A percentile compares a stretch with the other conserved stretches of the same genome.
phyloP scores from a whole-genome alignment of 2,329 filamentous ascomycete genomes.

The Apiospora phragmitis region DNA sequence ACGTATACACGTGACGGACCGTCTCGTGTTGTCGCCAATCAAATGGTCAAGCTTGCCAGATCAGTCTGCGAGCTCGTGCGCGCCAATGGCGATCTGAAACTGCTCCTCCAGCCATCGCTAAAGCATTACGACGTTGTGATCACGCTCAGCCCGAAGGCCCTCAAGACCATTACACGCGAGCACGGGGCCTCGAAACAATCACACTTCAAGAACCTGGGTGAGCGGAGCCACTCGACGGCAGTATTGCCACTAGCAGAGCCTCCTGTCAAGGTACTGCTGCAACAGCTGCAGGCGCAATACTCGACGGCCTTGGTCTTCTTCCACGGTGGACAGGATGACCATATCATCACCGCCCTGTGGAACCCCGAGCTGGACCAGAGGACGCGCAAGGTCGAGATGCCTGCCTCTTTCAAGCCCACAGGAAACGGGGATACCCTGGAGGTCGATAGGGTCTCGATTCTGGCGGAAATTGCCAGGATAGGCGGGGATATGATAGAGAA shows the following conservation, averaged over 20 bases:
- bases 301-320: constrained; percentile 77
- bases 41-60: constrained; percentile 80
- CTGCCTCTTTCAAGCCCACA: constrained; percentile 64
- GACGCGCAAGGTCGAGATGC: constrained; percentile 69
- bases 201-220: constrained; percentile 80
- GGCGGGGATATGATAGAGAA: constrained; percentile 64
- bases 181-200: constrained; percentile 39
- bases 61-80: constrained; percentile 67
- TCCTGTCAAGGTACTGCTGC: constrained; percentile 63
- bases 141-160: constrained; percentile 60
- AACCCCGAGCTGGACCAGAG: constrained; percentile 55
- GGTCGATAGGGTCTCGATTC: constrained; percentile 66
- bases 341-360: constrained; percentile 61
- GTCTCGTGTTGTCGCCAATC: constrained; percentile 77
- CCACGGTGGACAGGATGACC: constrained; percentile 59
- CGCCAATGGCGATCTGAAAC: constrained; percentile 51
- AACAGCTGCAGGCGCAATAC: constrained; percentile 68
- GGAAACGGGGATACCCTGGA: constrained; percentile 49
- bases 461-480: constrained; percentile 71
- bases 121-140: constrained; percentile 86
- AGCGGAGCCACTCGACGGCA: constrained; percentile 46
- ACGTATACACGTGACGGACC: constrained; percentile 75
- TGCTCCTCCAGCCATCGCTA: constrained; percentile 72
- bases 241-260: constrained; percentile 54
- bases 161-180: constrained; percentile 42